Percentiles rank a stretch among this genome's conserved stretches.
phyloP scores from a whole-genome alignment of 805 yeast species.

The Cyberlindnera americana region DNA sequence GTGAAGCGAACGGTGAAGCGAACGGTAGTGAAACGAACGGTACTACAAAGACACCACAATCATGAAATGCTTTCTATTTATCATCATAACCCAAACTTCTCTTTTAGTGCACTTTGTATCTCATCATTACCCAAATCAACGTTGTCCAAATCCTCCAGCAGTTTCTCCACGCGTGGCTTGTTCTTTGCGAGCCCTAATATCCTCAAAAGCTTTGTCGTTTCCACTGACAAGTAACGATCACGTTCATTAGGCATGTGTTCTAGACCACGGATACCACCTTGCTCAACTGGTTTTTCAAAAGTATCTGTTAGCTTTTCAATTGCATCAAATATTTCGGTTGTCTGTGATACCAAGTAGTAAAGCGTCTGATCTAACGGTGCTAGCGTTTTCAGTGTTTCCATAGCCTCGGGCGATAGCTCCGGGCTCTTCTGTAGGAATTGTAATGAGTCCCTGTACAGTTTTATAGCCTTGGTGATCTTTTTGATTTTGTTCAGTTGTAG shows the following conservation, averaged over 20 bases:
- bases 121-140: constrained; percentile 22
- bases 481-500: constrained; percentile 38
- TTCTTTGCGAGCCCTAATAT: constrained; percentile 22
- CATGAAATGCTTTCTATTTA: not conserved
- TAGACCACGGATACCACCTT: constrained; percentile 14
- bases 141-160: constrained; percentile 19
- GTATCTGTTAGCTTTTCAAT: constrained; percentile 7
- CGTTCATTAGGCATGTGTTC: constrained; percentile 32
- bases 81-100: constrained; percentile 17
- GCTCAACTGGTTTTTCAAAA: constrained; percentile 9
- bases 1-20: not conserved
- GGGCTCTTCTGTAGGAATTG: constrained; percentile 23
- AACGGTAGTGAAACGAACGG: constrained; percentile 1
- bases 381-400: constrained; percentile 31
- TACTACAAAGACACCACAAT: constrained; percentile 4
- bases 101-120: constrained; percentile 18
- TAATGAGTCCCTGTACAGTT: constrained; percentile 32
- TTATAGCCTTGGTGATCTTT: constrained; percentile 33
- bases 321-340: constrained; percentile 29
- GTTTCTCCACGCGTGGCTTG: constrained; percentile 22
- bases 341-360: constrained; percentile 42
- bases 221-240: constrained; percentile 39
- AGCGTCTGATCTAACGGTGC: constrained; percentile 47
- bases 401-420: constrained; percentile 8
- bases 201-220: constrained; percentile 33